A percentile compares a stretch with the other conserved stretches of the same genome.
Conservation (phyloP, 106 monocot genomes). For the Apostasia shenzhenica region DNA sequence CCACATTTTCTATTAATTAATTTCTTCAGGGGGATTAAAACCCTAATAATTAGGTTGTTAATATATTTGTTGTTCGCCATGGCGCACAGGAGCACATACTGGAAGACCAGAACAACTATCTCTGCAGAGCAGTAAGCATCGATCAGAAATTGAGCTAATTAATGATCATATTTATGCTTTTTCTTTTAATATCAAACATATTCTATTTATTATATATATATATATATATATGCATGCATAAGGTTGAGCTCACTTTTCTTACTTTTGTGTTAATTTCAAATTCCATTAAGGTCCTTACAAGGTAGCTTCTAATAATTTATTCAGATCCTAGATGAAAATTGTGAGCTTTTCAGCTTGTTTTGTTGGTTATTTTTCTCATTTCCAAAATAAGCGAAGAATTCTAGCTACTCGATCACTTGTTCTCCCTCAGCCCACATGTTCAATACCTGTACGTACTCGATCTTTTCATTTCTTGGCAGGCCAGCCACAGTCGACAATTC, state of each 20-base stretch:
- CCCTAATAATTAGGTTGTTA: not conserved
- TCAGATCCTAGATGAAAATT: too few relatives aligned
- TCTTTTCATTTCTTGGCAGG: too few relatives aligned
- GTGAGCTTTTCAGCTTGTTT: too few relatives aligned
- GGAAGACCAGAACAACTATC: conserved; percentile 50
- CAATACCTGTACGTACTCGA: too few relatives aligned
- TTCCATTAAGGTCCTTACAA: not conserved
- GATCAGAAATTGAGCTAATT: not conserved
- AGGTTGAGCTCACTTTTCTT: not conserved
- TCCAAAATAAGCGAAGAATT: too few relatives aligned
- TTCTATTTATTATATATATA: not conserved
- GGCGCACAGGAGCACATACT: conserved; percentile 41
- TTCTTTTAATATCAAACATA: not conserved
- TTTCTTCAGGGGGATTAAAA: too few relatives aligned
- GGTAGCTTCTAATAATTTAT: too few relatives aligned
- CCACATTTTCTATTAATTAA: not conserved
- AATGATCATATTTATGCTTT: not conserved
- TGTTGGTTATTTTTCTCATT: too few relatives aligned
- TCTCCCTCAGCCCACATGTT: too few relatives aligned
- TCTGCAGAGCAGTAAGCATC: conserved; percentile 33
- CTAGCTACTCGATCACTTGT: too few relatives aligned
- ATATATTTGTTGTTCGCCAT: not conserved
- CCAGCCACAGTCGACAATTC: too few relatives aligned
- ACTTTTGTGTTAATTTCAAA: not conserved
- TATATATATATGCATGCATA: not conserved